phyloP scores from a whole-genome alignment of 2,329 filamentous ascomycete genomes.

The Xylariales sp. region DNA sequence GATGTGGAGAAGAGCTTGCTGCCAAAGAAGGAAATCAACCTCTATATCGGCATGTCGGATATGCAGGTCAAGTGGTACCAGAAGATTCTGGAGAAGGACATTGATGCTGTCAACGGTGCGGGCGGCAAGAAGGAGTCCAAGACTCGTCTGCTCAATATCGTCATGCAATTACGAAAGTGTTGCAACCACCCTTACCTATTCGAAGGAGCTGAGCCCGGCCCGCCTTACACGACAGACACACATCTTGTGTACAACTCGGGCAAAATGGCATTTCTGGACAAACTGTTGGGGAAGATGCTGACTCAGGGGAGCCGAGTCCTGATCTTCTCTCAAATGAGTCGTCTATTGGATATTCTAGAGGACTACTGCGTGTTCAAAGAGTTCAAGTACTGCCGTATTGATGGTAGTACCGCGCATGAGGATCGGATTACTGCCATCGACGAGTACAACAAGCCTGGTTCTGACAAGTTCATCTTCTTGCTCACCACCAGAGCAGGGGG shows the following conservation, averaged over 20 bases:
- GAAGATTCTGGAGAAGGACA: constrained; percentile 98
- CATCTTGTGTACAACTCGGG: constrained; percentile 90
- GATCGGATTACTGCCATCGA: constrained; percentile 97
- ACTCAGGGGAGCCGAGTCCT: constrained; percentile 89
- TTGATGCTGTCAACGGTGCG: constrained; percentile 95
- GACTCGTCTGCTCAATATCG: constrained; percentile 93
- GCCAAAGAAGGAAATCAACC: constrained; percentile 94
- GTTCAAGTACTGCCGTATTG: constrained; percentile 95
- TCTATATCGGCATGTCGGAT: constrained; percentile 97
- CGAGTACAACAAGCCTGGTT: constrained; percentile 93
- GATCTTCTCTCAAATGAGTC: constrained; percentile 99
- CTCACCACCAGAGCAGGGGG: constrained; percentile 94
- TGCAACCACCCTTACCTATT: constrained; percentile 99
- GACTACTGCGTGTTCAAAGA: constrained; percentile 96
- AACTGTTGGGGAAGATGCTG: constrained; percentile 77
- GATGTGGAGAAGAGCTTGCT: constrained; percentile 97
- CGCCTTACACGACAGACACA: constrained; percentile 96
- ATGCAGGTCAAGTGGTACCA: constrained; percentile 99
- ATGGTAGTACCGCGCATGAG: constrained; percentile 93
- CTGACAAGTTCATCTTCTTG: constrained; percentile 95
- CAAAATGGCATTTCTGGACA: constrained; percentile 97
- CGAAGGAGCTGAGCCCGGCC: constrained; percentile 93
- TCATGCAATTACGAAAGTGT: constrained; percentile 98
- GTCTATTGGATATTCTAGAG: constrained; percentile 91
- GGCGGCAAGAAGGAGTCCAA: constrained; percentile 97